These are phyloP conservation scores for Gaillardinia entomophila DNA, from an alignment of 805 yeast genomes.

Conservation along the genomic window DNA sequence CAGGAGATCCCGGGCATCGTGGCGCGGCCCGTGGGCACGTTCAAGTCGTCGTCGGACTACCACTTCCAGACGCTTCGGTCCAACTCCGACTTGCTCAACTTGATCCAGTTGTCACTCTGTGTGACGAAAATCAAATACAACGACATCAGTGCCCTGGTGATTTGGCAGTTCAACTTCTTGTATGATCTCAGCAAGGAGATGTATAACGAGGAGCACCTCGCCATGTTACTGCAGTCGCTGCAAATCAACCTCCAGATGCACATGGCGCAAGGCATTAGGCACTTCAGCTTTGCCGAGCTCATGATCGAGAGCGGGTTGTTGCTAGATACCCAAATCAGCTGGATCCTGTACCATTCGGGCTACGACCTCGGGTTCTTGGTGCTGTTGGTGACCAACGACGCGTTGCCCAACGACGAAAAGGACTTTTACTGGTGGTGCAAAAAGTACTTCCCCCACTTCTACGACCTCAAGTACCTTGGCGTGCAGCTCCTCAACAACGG, in stretches of 20 bases:
- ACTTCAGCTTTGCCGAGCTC: constrained; percentile 74
- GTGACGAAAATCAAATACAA: constrained; percentile 30
- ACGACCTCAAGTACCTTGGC: constrained; percentile 65
- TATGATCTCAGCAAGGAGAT: constrained; percentile 75
- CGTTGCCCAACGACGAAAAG: constrained; percentile 74
- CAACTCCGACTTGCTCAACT: constrained; percentile 79
- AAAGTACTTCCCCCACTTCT: constrained; percentile 73
- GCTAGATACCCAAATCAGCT: constrained; percentile 61
- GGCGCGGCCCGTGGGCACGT: constrained; percentile 92
- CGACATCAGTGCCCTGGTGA: constrained; percentile 55
- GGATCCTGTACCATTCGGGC: constrained; percentile 93
- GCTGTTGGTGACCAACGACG: constrained; percentile 65
- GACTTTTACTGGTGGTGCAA: constrained; percentile 70
- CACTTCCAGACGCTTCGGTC: constrained; percentile 94
- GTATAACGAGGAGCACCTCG: constrained; percentile 82
- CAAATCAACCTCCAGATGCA: constrained; percentile 70
- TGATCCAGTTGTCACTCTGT: constrained; percentile 64
- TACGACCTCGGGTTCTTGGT: constrained; percentile 90
- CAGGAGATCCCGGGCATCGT: constrained; percentile 96
- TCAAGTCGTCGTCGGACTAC: constrained; percentile 83
- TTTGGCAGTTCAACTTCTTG: constrained; percentile 96
- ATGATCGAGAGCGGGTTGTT: constrained; percentile 83
- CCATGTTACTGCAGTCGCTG: constrained; percentile 74
- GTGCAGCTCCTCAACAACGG: constrained; percentile 27
- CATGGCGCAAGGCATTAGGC: constrained; percentile 71